Conservation (phyloP, 768 basidiomycete species). For the Leccinum barrowsii region DNA sequence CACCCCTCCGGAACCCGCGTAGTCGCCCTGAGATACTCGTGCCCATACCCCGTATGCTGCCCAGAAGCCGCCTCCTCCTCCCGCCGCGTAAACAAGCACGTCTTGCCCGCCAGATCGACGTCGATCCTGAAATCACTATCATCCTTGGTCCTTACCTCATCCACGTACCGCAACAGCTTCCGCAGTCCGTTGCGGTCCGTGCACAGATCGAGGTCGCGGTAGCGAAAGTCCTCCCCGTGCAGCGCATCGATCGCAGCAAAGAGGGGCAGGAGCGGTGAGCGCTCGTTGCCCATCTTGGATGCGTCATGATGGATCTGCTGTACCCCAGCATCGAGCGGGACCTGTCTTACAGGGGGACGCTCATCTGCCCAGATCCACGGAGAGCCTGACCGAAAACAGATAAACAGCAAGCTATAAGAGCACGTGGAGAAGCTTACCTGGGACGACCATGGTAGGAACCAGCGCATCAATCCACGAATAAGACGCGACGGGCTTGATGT, state of each 20-base stretch:
- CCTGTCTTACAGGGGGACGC: constrained; percentile 46
- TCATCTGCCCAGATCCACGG: constrained; percentile 55
- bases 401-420: neutral
- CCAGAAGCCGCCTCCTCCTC: constrained; percentile 37
- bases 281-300: constrained; percentile 34
- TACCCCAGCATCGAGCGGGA: constrained; percentile 51
- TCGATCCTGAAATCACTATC: constrained; percentile 60
- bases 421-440: constrained; percentile 33
- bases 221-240: constrained; percentile 22
- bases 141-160: constrained; percentile 17
- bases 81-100: constrained; percentile 55
- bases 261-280: constrained; percentile 49
- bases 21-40: constrained; percentile 57
- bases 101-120: constrained; percentile 57
- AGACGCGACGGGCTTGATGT: constrained; percentile 45
- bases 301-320: constrained; percentile 58
- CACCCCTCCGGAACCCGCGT: constrained; percentile 49
- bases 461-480: constrained; percentile 49
- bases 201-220: constrained; percentile 42
- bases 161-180: constrained; percentile 55
- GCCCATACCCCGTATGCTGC: constrained; percentile 46
- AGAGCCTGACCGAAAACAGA: constrained; percentile 31
- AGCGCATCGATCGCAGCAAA: constrained; percentile 52
- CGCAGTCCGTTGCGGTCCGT: constrained; percentile 67
- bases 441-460: constrained; percentile 49